Conservation (phyloP, 352 stramenopile species). For the Globisporangium megalacanthum region DNA sequence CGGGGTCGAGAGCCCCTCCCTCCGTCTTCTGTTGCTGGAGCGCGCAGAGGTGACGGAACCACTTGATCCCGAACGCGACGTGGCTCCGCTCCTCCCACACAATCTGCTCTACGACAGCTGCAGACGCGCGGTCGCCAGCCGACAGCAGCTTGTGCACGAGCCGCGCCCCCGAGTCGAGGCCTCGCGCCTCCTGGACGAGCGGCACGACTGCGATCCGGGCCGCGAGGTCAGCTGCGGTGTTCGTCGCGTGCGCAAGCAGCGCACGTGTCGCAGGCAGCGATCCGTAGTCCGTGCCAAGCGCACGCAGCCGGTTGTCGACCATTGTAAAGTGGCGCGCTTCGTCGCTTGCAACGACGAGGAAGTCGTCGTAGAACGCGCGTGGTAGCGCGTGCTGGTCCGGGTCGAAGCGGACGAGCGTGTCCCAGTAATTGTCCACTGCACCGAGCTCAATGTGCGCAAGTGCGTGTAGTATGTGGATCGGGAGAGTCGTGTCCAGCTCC, state of each 20-base stretch:
- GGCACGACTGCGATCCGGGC: conserved; percentile 74
- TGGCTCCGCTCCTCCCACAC: conserved; percentile 76
- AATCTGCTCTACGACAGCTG: conserved; percentile 66
- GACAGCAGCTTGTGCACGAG: conserved; percentile 72
- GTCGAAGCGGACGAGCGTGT: conserved; percentile 81
- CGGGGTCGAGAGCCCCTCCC: conserved; percentile 17
- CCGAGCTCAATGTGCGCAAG: conserved; percentile 85
- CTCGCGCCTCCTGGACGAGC: conserved; percentile 76
- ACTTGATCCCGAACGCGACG: conserved; percentile 73
- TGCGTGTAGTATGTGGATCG: conserved; percentile 72
- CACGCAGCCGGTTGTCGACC: conserved; percentile 56
- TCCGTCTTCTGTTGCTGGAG: conserved; percentile 25
- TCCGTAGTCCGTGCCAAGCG: conserved; percentile 64
- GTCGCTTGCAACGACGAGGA: conserved; percentile 61
- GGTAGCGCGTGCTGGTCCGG: conserved; percentile 38
- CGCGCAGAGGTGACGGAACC: conserved; percentile 55
- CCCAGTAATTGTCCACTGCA: conserved; percentile 87
- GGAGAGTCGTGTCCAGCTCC: conserved; percentile 51
- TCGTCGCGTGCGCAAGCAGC: conserved; percentile 66
- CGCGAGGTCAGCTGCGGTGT: conserved; percentile 59
- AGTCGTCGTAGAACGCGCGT: conserved; percentile 68
- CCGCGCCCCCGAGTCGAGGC: conserved; percentile 68
- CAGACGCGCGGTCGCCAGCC: conserved; percentile 59
- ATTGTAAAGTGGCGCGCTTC: conserved; percentile 78
- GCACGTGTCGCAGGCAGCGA: conserved; percentile 56